Percentiles rank a stretch among this genome's conserved stretches.
These are phyloP conservation scores for Trametes cubensis DNA, from an alignment of 768 basidiomycete genomes.

Conservation along the genomic window DNA sequence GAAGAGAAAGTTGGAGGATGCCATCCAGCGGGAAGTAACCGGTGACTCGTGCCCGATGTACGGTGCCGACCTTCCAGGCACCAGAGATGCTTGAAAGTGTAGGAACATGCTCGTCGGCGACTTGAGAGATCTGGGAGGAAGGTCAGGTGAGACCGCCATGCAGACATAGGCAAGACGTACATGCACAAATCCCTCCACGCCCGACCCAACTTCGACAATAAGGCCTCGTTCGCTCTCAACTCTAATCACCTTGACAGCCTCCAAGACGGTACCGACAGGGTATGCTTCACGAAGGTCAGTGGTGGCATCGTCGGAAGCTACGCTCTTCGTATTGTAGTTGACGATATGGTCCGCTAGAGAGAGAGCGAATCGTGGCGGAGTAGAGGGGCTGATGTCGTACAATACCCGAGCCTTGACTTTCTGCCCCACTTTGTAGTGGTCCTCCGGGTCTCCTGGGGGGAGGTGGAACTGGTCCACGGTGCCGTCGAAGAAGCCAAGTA, in stretches of 20 bases:
- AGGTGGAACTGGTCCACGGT: slow-evolving; percentile 86
- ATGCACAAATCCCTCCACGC: slow-evolving; percentile 81
- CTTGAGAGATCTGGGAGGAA: slow-evolving; percentile 79
- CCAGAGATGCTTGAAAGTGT: slow-evolving; percentile 71
- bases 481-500: slow-evolving; percentile 91
- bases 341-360: slow-evolving; percentile 75
- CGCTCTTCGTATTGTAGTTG: slow-evolving; percentile 46
- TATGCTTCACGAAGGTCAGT: slow-evolving; percentile 56
- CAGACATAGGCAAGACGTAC: slow-evolving; percentile 48
- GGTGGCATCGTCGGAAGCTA: slow-evolving; percentile 27
- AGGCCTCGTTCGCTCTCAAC: slow-evolving; percentile 86
- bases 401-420: slow-evolving; percentile 85
- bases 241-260: slow-evolving; percentile 69
- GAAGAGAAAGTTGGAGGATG: slow-evolving; percentile 83
- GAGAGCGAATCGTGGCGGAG: slow-evolving; percentile 84
- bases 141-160: background rate
- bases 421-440: slow-evolving; percentile 61
- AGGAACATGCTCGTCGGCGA: slow-evolving; percentile 88
- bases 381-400: slow-evolving; percentile 68
- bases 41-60: slow-evolving; percentile 84
- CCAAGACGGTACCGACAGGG: slow-evolving; percentile 74
- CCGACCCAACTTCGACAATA: slow-evolving; percentile 63
- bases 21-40: slow-evolving; percentile 88
- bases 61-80: slow-evolving; percentile 77
- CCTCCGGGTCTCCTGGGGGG: slow-evolving; percentile 43